Evolutionary conservation across 257 asterid species (phyloP), one percentile per base, ranked within the genome.

Genomic region (Rubia yunnanensis): DNA sequence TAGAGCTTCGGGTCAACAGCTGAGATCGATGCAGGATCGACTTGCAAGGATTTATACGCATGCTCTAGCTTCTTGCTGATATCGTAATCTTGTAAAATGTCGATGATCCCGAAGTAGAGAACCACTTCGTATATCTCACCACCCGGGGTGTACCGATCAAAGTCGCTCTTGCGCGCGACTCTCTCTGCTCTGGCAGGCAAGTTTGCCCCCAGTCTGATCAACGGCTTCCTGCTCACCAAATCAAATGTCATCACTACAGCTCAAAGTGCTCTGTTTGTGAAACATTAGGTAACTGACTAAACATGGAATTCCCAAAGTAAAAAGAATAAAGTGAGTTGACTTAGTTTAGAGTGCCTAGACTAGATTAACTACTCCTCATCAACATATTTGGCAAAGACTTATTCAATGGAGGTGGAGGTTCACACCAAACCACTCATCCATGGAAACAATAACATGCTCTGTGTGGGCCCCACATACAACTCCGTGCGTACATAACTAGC

Each of bases 161-260:
- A 88, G 63, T 86, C 91, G 41, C 98, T 92, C 83, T 86, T 84
- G 10, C 98, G 83, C 53, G 78, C 87, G 59, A 86, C 76, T 50
- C 84, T 83, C 75, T 89, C 92, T 23, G 91, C 97, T 66, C 99
- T 80, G 5, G 99, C 99, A 23, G 99, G 99, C 99, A 89, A 86
- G 88, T 92, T 92, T 2, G 96, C 94, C 17, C 99, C 99, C 24
- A 92, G 78, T 69, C 85, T 71, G 60, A 92, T 92, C 76, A 84
- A 73, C 1, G 97, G 96, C 73, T 86, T 89, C 88, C 98, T 92
- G 81, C 60, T 54, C 39, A 18, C 3, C 44, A 30, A 22, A 64
- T 8, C 41, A 55, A 23, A 41, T 18, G 57, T 2, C 5, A 44
- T 6, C 14, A 48, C 1, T 1, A 22, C 53, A 48, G 22, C 52